phyloP scores from a whole-genome alignment of 441 rosid genomes.

The Cnidoscolus chayamansa region DNA sequence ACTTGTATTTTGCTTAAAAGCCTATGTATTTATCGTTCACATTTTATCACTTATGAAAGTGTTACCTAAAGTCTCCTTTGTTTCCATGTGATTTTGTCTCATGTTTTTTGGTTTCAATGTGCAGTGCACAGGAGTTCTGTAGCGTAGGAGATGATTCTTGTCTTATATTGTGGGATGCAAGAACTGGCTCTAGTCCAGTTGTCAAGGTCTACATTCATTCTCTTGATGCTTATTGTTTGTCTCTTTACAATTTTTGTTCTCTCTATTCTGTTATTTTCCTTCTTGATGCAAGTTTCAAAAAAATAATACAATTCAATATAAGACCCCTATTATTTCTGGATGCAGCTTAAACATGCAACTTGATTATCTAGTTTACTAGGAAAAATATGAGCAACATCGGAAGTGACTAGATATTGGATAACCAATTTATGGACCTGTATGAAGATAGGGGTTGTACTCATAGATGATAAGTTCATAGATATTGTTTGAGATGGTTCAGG shows the following conservation, averaged over 20 bases:
- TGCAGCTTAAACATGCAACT: background rate
- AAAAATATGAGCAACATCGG: background rate
- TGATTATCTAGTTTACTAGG: background rate
- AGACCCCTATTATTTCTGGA: background rate
- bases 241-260: background rate
- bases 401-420: background rate
- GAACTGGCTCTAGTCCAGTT: conserved; percentile 42
- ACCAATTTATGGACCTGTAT: background rate
- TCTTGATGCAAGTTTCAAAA: background rate
- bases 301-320: background rate
- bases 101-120: conserved; percentile 22
- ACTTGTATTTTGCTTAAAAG: background rate
- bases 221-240: conserved; percentile 2
- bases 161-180: conserved; percentile 54
- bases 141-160: conserved; percentile 58
- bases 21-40: background rate
- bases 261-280: background rate
- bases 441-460: background rate
- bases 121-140: conserved; percentile 41
- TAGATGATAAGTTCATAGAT: background rate
- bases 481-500: background rate
- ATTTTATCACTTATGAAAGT: conserved; percentile 1
- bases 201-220: conserved; percentile 37
- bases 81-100: conserved; percentile 18
- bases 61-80: conserved; percentile 1